Percentiles rank a stretch among this genome's conserved stretches.
Evolutionary conservation across 345 rosid species (phyloP).

Genomic region (Hibiscus syriacus): DNA sequence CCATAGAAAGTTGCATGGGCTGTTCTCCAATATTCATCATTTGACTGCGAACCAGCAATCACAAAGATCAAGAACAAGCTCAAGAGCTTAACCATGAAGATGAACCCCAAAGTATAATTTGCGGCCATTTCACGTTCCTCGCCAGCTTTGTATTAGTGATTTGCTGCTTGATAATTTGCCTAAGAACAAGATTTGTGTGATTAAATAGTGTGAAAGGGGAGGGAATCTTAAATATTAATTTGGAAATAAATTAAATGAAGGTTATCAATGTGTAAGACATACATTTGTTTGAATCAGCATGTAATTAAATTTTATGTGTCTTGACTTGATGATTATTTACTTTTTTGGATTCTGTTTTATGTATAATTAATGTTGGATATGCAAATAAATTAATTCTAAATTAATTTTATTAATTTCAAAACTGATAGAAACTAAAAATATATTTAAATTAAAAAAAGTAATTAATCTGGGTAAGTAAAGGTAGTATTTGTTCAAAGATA

Average conservation of each 20-base stretch:
- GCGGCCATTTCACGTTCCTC: conserved; percentile 1
- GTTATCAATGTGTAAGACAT: conserved; percentile 6
- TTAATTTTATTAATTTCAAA: no score
- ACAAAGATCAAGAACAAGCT: background rate
- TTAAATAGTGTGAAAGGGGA: background rate
- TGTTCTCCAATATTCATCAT: background rate
- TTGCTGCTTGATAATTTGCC: background rate
- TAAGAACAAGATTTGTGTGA: background rate
- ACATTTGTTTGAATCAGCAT: background rate
- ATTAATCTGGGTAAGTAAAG: no score
- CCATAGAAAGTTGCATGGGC: conserved; percentile 52
- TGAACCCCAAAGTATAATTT: background rate
- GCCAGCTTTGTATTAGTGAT: background rate
- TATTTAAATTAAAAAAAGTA: no score
- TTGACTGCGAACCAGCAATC: background rate
- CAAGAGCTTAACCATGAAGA: background rate
- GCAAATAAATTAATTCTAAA: background rate
- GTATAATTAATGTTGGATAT: background rate
- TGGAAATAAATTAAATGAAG: background rate
- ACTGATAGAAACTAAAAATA: no score
- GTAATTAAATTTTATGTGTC: background rate
- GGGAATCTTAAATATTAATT: background rate
- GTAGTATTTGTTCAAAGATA: no score
- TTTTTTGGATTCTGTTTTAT: background rate
- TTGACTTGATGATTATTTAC: background rate